A percentile compares a stretch with the other conserved stretches of the same genome.
Conservation (phyloP, 352 stramenopile species). For the Plasmopara viticola region DNA sequence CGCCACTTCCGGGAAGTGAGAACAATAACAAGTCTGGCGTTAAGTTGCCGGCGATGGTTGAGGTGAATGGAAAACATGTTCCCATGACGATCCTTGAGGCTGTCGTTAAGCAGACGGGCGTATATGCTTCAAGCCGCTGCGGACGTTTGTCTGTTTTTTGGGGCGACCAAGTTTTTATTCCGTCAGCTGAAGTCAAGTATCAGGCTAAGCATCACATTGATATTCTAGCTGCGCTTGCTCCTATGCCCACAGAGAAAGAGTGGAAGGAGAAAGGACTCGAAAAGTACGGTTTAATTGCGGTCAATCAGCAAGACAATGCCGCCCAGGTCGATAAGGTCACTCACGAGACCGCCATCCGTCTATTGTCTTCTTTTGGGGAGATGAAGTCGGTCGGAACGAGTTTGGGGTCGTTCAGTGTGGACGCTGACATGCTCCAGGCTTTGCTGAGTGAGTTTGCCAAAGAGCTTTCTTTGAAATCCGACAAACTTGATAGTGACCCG, state of each 20-base stretch:
- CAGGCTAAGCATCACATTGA: conserved; percentile 94
- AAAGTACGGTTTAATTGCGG: conserved; percentile 98
- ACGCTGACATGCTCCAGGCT: conserved; percentile 86
- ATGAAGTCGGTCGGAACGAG: conserved; percentile 94
- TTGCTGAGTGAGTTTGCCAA: conserved; percentile 90
- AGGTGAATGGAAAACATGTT: conserved; percentile 79
- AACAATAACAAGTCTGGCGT: conserved; percentile 99
- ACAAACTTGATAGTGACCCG: conserved; percentile 96
- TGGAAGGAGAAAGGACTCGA: conserved; percentile 95
- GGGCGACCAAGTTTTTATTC: conserved; percentile 98
- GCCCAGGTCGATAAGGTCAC: conserved; percentile 97
- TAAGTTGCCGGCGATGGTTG: conserved; percentile 93
- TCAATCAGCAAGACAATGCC: conserved; percentile 89
- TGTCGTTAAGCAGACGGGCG: conserved; percentile 96
- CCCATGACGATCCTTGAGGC: conserved; percentile 97
- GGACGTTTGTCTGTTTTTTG: conserved; percentile 96
- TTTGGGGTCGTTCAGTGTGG: conserved; percentile 95
- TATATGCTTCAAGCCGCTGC: conserved; percentile 93
- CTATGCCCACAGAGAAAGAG: conserved; percentile 90
- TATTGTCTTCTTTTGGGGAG: conserved; percentile 90
- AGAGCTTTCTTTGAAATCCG: conserved; percentile 87
- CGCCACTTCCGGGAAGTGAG: conserved; percentile 93
- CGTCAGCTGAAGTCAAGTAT: conserved; percentile 90
- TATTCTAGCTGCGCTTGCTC: conserved; percentile 93
- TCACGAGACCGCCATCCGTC: conserved; percentile 91